phyloP scores from a whole-genome alignment of 805 yeast genomes.

The Dipodascus geniculatus region DNA sequence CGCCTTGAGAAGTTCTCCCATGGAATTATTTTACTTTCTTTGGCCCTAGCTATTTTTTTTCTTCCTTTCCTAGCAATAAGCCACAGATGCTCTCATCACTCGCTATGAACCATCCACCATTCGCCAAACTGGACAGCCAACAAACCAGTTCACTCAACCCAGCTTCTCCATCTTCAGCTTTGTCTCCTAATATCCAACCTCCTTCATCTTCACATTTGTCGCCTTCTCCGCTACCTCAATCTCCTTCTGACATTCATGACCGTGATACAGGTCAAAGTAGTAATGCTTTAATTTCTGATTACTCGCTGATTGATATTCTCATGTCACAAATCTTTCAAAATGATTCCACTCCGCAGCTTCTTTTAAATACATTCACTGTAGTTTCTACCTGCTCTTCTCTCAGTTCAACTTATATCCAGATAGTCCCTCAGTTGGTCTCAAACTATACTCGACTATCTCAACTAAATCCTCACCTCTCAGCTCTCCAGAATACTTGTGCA shows the following conservation, averaged over 20 bases:
- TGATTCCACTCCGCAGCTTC: not conserved
- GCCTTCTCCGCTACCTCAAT: not conserved
- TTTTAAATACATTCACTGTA: constrained; percentile 4
- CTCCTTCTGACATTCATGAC: no score
- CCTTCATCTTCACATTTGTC: not conserved
- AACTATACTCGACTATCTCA: constrained; percentile 1
- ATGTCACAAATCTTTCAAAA: not conserved
- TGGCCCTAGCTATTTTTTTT: not conserved
- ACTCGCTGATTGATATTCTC: not conserved
- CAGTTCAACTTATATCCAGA: constrained; percentile 7
- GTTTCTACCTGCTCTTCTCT: constrained; percentile 10
- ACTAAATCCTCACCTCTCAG: not conserved
- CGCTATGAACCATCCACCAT: not conserved
- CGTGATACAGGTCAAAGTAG: no score
- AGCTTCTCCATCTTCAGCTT: not conserved
- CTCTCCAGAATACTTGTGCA: constrained; percentile 5
- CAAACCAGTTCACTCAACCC: not conserved
- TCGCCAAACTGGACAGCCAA: not conserved
- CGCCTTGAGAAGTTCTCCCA: no score
- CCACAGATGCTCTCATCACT: not conserved
- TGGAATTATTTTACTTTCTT: not conserved
- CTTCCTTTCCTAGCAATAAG: not conserved
- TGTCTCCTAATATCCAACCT: no score
- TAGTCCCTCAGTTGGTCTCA: constrained; percentile 11
- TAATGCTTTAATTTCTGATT: not conserved